phyloP scores from a whole-genome alignment of 768 basidiomycete species.

The Hebeloma cylindrosporum region DNA sequence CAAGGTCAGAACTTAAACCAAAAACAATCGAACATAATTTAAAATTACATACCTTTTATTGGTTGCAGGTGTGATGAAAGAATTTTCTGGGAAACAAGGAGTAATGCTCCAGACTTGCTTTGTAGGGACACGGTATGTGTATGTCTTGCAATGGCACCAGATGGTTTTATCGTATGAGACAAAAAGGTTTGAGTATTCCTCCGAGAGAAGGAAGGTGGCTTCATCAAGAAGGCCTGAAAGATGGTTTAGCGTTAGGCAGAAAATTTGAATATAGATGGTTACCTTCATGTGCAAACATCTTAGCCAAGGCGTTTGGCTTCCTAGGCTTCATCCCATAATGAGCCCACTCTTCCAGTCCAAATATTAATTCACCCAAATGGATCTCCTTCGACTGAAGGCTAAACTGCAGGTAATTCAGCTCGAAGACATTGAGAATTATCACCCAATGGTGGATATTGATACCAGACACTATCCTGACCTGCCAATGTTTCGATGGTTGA shows the following conservation, averaged over 20 bases:
- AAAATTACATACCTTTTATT: not conserved
- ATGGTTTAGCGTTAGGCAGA: not conserved
- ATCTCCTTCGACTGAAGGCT: not conserved
- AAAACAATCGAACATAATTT: not conserved
- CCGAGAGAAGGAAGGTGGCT: not conserved
- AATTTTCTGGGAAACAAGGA: conserved; percentile 1
- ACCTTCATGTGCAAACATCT: not conserved
- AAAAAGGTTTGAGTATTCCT: not conserved
- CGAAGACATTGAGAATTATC: conserved; percentile 7
- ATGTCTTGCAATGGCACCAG: not conserved
- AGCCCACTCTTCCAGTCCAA: not conserved
- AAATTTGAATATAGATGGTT: not conserved
- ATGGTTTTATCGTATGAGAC: not conserved
- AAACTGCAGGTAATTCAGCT: conserved; percentile 7
- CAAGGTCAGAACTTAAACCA: not conserved
- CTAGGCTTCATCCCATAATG: not conserved
- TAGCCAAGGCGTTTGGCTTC: not conserved
- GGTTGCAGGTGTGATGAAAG: not conserved
- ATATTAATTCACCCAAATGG: conserved; percentile 4
- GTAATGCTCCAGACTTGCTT: conserved; percentile 7
- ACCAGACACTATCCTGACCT: not conserved
- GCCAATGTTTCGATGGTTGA: not conserved
- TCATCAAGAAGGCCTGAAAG: conserved; percentile 1
- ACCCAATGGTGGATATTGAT: not conserved
- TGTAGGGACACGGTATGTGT: not conserved